Percentiles rank a stretch among this genome's conserved stretches.
phyloP scores from a whole-genome alignment of 495 filamentous ascomycete genomes.

The Xylaria grammica region DNA sequence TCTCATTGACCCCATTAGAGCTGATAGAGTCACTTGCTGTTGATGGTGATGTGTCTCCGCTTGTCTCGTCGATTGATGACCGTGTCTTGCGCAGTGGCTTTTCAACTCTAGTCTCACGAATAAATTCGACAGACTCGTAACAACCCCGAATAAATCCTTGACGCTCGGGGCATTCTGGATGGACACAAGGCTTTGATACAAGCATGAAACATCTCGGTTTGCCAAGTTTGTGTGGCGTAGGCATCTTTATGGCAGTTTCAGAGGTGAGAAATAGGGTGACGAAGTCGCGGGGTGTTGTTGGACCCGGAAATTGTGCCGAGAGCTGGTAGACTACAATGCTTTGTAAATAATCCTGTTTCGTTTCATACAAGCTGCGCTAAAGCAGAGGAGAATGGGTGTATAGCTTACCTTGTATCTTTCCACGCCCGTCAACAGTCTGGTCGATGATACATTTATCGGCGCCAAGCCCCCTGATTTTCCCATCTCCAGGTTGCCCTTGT shows the following conservation, averaged over 20 bases:
- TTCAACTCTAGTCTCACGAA: constrained; percentile 74
- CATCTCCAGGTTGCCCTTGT: constrained; percentile 64
- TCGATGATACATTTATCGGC: constrained; percentile 74
- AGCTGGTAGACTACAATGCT: constrained; percentile 72
- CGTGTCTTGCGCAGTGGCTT: constrained; percentile 37
- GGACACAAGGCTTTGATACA: constrained; percentile 80
- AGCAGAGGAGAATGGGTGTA: neutral
- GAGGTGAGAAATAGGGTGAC: constrained; percentile 74
- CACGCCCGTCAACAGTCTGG: constrained; percentile 56
- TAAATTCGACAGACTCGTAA: constrained; percentile 92
- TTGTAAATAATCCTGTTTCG: constrained; percentile 10
- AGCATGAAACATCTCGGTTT: constrained; percentile 73
- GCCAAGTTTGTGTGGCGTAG: constrained; percentile 15
- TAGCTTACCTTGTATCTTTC: constrained; percentile 61
- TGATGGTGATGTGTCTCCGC: constrained; percentile 31
- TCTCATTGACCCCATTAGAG: constrained; percentile 30
- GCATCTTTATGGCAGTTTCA: constrained; percentile 34
- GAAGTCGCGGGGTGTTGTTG: constrained; percentile 87
- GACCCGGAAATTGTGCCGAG: constrained; percentile 87
- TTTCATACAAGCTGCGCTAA: neutral
- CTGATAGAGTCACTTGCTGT: constrained; percentile 21
- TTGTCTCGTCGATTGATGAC: constrained; percentile 40
- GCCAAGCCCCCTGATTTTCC: constrained; percentile 81
- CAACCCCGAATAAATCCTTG: constrained; percentile 78
- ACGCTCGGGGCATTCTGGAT: constrained; percentile 70